Conservation (phyloP, 768 basidiomycete genomes). For the Lactarius evosmus region DNA sequence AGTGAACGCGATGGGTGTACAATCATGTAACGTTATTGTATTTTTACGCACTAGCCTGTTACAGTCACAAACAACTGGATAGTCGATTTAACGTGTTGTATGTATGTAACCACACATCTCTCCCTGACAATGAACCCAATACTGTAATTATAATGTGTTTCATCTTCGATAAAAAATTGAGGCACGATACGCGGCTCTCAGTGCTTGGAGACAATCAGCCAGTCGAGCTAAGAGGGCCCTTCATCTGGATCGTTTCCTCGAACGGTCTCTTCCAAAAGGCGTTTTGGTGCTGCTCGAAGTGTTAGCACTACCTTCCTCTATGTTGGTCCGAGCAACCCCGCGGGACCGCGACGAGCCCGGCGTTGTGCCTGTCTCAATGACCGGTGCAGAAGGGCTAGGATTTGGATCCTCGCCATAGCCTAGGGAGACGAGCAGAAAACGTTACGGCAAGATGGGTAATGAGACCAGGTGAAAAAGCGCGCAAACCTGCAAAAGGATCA, state of each 20-base stretch:
- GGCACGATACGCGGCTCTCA: not conserved
- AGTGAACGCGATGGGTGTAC: slow-evolving; percentile 59
- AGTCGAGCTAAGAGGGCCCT: slow-evolving; percentile 10
- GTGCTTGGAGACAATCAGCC: slow-evolving; percentile 15
- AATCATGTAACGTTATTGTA: slow-evolving; percentile 51
- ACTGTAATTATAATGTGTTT: not conserved
- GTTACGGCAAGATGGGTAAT: not conserved
- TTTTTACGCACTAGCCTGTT: slow-evolving; percentile 14
- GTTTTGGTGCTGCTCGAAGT: slow-evolving; percentile 11
- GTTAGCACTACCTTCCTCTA: not conserved
- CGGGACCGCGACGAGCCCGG: not conserved
- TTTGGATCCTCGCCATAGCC: slow-evolving; percentile 36
- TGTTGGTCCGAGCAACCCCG: not conserved
- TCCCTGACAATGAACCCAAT: slow-evolving; percentile 3
- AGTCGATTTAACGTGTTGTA: slow-evolving; percentile 33
- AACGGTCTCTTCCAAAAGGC: slow-evolving; percentile 8
- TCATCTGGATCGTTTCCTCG: slow-evolving; percentile 22
- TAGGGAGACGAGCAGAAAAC: slow-evolving; percentile 19
- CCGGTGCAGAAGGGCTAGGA: not conserved
- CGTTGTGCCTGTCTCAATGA: slow-evolving; percentile 1
- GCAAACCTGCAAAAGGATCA: slow-evolving; percentile 67
- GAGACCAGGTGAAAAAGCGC: not conserved
- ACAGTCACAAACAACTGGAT: slow-evolving; percentile 5
- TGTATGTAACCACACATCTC: slow-evolving; percentile 9
- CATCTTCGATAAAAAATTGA: not conserved